Evolutionary conservation across 495 filamentous ascomycete genomes (phyloP), one percentile per base, ranked within the genome.

Genomic region (Podospora comata): DNA sequence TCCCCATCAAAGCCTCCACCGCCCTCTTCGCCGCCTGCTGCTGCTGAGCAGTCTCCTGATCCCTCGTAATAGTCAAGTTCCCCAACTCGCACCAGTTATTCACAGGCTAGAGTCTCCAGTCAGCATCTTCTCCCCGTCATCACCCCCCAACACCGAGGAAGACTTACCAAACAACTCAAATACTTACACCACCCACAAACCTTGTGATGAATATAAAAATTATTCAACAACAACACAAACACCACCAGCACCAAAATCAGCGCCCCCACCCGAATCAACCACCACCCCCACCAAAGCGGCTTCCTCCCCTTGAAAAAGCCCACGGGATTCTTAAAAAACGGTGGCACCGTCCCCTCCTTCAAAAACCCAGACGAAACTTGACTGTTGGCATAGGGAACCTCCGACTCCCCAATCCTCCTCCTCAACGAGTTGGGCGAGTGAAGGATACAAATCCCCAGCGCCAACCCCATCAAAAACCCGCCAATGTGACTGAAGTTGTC

Each of bases 401-500:
- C 88, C 6, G 6, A 11, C 28, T 88, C 85, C 27, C 90, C 89
- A 44, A 94, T 95, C 30, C 90, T 88, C 39, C 89, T 84, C 1
- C 93, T 87, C 15, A 99, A 85, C 3, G 86, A 81, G 68, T 91
- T 90, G 0, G 95, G 95, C 6, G 95, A 97, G 71, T 91, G 92
- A 72, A 98, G 83, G 57, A 99, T 79, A 70, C 89, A 93, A 44
- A 98, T 81, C 5, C 95, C 95, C 27, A 97, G 85, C 5, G 89
- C 90, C 18, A 99, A 79, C 0, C 95, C 95, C 89, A 97, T 95
- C 62, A 96, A 79, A 75, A 99, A 97, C 9, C 95, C 95, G 44
- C 95, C 95, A 68, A 99, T 97, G 73, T 99, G 95, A 27, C 91
- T 89, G 80, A 99, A 99, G 78, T 99, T 99, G 81, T 99, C 95